These are phyloP conservation scores for Xerocomellus dryophilus DNA, from an alignment of 768 basidiomycete genomes.

Conservation along the genomic window DNA sequence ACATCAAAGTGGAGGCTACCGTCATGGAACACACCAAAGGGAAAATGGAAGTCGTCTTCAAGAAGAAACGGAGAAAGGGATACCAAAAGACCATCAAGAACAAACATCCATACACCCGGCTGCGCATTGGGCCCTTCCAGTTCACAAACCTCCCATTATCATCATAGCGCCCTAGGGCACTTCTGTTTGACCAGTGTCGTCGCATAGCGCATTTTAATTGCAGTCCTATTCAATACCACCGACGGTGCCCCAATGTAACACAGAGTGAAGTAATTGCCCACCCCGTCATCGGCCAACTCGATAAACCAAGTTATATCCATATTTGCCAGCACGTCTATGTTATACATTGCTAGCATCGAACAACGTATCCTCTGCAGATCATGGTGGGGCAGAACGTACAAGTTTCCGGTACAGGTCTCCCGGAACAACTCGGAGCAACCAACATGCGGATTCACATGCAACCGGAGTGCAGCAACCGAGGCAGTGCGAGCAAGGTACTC, in stretches of 20 bases:
- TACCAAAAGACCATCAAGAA: conserved; percentile 92
- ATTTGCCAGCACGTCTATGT: too few species aligned
- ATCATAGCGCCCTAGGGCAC: conserved; percentile 16
- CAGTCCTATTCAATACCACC: background rate
- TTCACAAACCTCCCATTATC: conserved; percentile 37
- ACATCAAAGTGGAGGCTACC: conserved; percentile 77
- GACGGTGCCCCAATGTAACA: background rate
- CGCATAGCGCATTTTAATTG: conserved; percentile 3
- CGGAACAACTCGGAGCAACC: too few species aligned
- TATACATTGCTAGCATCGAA: too few species aligned
- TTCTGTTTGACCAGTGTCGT: background rate
- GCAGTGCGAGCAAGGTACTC: too few species aligned
- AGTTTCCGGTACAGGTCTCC: too few species aligned
- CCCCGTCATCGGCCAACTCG: too few species aligned
- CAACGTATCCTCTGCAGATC: too few species aligned
- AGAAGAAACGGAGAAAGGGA: conserved; percentile 98
- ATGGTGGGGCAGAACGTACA: too few species aligned
- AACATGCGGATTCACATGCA: too few species aligned
- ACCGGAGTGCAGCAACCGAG: too few species aligned
- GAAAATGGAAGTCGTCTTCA: conserved; percentile 85
- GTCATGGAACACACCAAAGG: conserved; percentile 99
- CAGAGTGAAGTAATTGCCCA: too few species aligned
- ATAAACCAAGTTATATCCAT: too few species aligned
- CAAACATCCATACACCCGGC: conserved; percentile 94
- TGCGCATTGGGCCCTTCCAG: conserved; percentile 83